Base-by-base conservation (phyloP, 176 grass and related monocot species). In the Panicum miliaceum region DNA sequence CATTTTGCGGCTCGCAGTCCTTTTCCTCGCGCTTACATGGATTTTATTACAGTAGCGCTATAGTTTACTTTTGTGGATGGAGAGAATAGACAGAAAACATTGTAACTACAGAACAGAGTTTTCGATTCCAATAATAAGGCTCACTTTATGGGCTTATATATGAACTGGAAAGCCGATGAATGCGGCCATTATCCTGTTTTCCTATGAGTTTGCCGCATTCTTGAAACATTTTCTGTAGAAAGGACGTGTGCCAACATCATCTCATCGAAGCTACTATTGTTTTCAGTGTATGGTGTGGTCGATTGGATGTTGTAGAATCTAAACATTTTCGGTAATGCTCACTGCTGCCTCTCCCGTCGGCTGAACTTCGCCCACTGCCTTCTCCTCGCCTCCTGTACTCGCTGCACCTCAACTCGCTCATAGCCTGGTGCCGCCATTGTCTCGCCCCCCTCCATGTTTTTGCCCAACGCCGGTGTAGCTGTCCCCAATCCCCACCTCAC, bases 11-110 rank as follows among this genome's bases (percentile, higher is more conserved):
- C 16, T 14, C 1, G 6, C 10, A 12, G 42, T 63, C 36, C 29
- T 59, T 85, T 75, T 42, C 1, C 51, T 53, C 19, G 35, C 43
- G 58, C 51, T 88, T 77, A 52, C 51, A 45, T 81, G 57, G 68
- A 56, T 66, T 81, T 56, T 32, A 32, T 15, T 61, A 9, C 16
- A n/a, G 9, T 59, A 74, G 68, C 62, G 40, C 50, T 16, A 54
- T 78, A 64, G 73, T 83, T 72, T 53, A 35, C 43, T 41, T 61
- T 51, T 50, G 7, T 50, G 7, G 29, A 22, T 47, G 7, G 54
- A 77, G 35, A 65, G n/a, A 25, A 58, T 3, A 69, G 7, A 77
- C 65, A 19, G 18, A 68, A 57, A 20, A 46, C 52, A 8, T 60
- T 82, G 59, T 46, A 41, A 75, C 61, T 41, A 38, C 48, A 58